Evolutionary conservation across 495 filamentous ascomycete species (phyloP), one percentile per base, ranked within the genome.

Genomic region (Penicillium atrosanguineum): DNA sequence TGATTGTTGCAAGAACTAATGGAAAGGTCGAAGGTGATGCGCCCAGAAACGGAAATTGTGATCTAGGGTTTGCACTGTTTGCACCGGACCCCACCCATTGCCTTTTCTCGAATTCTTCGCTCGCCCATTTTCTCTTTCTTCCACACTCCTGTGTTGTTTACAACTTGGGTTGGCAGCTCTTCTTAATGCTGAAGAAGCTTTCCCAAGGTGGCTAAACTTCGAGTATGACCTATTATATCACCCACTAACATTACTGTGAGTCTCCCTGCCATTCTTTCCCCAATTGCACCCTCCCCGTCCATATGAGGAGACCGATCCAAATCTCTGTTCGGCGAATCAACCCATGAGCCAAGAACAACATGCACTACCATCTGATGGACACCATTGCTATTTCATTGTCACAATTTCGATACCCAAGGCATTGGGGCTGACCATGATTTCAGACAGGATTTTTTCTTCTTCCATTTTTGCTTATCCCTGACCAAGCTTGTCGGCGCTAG

Each of bases 291-390:
- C 59, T 57, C 62, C 48, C 54, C 19, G 55, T 73, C 73, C 67
- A 50, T 57, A 83, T 84, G 86, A 89, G 74, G 87, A 88, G 80
- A 81, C 50, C 63, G 68, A 73, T 78, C 69, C 73, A 72, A 79
- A 71, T 76, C 72, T 75, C 75, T 77, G 80, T 81, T 83, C 69
- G 84, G 91, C 82, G 87, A 96, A 96, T 81, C 72, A 76, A 69
- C 20, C 60, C 82, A 84, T 92, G 93, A 92, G 87, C 91, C 89
- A 77, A 77, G 76, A 87, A 94, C 87, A 86, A 95, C 92, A 97
- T 97, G 93, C 93, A 97, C 86, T 87, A 97, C 93, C 93, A 96
- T 96, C 93, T 97, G 93, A 97, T 64, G 38, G 53, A 64, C 59
- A 56, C 48, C 6, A 16, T 20, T 18, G 1, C 2, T 6, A 18